These are phyloP conservation scores for Salix udensis DNA, from an alignment of 345 rosid species.

Conservation along the genomic window DNA sequence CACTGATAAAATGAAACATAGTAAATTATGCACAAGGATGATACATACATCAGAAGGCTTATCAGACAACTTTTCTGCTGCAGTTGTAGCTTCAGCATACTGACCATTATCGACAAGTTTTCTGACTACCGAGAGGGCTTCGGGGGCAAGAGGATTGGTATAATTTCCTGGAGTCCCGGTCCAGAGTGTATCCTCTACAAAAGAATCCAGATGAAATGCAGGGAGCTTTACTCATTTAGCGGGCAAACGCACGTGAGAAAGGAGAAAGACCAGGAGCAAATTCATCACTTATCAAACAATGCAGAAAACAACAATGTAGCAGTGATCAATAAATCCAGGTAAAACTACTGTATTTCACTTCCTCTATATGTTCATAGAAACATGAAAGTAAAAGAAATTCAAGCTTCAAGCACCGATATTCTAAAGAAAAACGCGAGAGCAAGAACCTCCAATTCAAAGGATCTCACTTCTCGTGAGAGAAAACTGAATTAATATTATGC, in stretches of 20 bases:
- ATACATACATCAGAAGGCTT: conserved; percentile 62
- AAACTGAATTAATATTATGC: too few species aligned
- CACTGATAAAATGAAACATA: not conserved
- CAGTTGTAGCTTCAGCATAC: conserved; percentile 65
- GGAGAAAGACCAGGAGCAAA: not conserved
- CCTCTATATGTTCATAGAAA: not conserved
- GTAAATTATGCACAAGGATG: not conserved
- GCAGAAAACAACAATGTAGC: not conserved
- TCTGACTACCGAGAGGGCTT: conserved; percentile 63
- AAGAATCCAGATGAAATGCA: not conserved
- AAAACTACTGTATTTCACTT: not conserved
- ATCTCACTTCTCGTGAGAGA: not conserved
- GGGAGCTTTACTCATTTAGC: not conserved
- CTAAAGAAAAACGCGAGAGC: not conserved
- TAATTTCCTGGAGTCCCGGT: conserved; percentile 76
- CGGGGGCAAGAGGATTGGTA: conserved; percentile 55
- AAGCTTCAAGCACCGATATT: not conserved
- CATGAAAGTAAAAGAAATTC: not conserved
- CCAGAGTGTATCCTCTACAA: conserved; percentile 83
- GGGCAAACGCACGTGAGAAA: not conserved
- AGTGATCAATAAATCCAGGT: not conserved
- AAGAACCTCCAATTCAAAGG: not conserved
- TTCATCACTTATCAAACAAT: not conserved
- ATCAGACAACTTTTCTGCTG: conserved; percentile 55
- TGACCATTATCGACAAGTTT: conserved; percentile 57